Evolutionary conservation across 495 filamentous ascomycete genomes (phyloP), one percentile per base, ranked within the genome.

Genomic region (Aspergillus baeticus): DNA sequence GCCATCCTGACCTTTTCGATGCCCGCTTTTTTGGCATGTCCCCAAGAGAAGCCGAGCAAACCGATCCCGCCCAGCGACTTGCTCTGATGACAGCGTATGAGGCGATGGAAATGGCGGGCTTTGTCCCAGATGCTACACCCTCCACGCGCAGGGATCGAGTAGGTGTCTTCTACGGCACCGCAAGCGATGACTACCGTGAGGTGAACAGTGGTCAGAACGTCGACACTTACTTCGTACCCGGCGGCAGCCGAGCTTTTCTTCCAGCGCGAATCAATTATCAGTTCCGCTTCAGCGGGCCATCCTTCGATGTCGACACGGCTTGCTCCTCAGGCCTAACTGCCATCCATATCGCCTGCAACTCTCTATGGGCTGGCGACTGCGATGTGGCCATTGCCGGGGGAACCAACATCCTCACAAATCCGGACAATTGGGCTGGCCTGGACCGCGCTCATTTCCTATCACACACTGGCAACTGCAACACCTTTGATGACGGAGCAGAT

Each of bases 161-260:
- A 42, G 92, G 91, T 22, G 91, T 87, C 14, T 96, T 95, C 66
- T 95, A 95, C 66, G 92, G 92, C 39, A 87, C 90, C 71, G 93
- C 92, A 1, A 91, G 89, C 57, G 89, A 95, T 52, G 92, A 96
- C 57, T 96, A 89, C 80, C 84, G 87, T 68, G 92, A 96, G 63
- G 87, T 92, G 60, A 94, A 95, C 67, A 88, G 87, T 39, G 86
- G 87, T 15, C 86, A 96, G 26, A 87, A 95, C 57, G 85, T 96
- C 43, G 92, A 96, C 66, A 96, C 90, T 2, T 96, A 96, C 66
- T 96, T 85, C 74, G 96, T 96, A 65, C 90, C 92, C 0, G 92
- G 92, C 43, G 90, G 88, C 59, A 86, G 91, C n/a, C 81, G 90
- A 23, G 91, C 91, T 7, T 96, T 96, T 54, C 86, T 85, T 3